Conservation (phyloP, 495 filamentous ascomycete species). For the Aspergillus leporis region DNA sequence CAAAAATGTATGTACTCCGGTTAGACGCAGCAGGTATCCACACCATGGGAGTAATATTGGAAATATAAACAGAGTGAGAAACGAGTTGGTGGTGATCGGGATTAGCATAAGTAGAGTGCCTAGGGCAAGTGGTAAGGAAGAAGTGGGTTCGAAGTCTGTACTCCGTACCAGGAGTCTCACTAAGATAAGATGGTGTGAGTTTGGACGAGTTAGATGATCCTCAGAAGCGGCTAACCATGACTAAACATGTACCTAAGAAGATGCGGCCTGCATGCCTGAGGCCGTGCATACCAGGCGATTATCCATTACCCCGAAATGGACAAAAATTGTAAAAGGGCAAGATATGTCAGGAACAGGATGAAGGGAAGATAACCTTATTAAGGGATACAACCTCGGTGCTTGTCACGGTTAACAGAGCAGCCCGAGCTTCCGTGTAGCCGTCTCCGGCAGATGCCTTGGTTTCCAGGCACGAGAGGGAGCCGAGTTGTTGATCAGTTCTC, state of each 20-base stretch:
- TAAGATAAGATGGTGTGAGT: neutral
- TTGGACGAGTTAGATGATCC: neutral
- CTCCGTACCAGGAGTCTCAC: no score
- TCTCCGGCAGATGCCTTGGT: neutral
- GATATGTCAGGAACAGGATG: slow-evolving; percentile 1
- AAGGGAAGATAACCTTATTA: slow-evolving; percentile 8
- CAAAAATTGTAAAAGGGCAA: neutral
- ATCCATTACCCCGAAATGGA: neutral
- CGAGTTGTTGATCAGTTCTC: slow-evolving; percentile 5
- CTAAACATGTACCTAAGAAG: neutral
- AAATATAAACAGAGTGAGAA: neutral
- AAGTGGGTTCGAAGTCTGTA: no score
- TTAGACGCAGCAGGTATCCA: neutral
- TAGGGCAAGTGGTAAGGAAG: no score
- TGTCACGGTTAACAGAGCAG: neutral
- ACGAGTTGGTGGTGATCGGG: no score
- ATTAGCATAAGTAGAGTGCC: no score
- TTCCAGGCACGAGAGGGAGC: slow-evolving; percentile 1
- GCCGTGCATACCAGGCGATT: neutral
- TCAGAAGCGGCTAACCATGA: neutral
- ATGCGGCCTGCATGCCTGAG: neutral
- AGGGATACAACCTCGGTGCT: slow-evolving; percentile 4
- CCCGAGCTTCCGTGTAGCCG: slow-evolving; percentile 13
- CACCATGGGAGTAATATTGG: no score
- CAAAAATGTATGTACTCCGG: no score